Base-by-base conservation (phyloP, 164 flowering plant species). In the Pachysandra terminalis region DNA sequence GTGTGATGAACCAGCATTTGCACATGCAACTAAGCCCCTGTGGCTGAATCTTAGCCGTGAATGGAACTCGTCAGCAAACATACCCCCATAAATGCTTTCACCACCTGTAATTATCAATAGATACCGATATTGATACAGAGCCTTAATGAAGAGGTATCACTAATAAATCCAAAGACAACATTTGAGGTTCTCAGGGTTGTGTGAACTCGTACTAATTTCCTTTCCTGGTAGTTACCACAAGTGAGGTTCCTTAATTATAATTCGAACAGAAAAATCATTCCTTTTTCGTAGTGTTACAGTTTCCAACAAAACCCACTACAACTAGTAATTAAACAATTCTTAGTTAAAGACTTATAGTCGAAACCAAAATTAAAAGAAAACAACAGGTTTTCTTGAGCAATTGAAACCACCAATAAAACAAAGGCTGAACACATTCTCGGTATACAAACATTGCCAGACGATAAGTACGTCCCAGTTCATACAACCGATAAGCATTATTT, bases 1-100 rank as follows among this genome's bases (percentile, higher is more conserved):
- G 81, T 90, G 78, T 0, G 93, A 89, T 0, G 84, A 64, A 22
- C 96, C 91, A 55, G 92, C 78, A 84, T 90, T 91, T 5, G 99
- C 98, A 78, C 92, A 86, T 17, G 99, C 99, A 40, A 95, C 91
- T 70, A 92, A 73, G 15, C 99, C 99, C 75, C 98, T 80, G 71
- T 92, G 95, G 57, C 87, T 95, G 75, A 95, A 95, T 57, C 97
- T 80, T 55, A 95, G 80, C 28, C 98, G 93, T 19, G 99, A 85
- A 74, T 95, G 98, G 66, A 85, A 90, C 78, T 95, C 99, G 69
- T 92, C 97, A 35, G 85, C 65, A 74, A 92, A 92, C 0, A 58
- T 64, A 53, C 75, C 75, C 55, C 99, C 99, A 72, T 95, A 95
- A 59, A 95, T 92, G 75, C 93, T 89, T 73, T 90, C 94, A 53